A percentile compares a stretch with the other conserved stretches of the same genome.
Conservation (phyloP, 805 yeast genomes). For the Spathaspora arborariae region DNA sequence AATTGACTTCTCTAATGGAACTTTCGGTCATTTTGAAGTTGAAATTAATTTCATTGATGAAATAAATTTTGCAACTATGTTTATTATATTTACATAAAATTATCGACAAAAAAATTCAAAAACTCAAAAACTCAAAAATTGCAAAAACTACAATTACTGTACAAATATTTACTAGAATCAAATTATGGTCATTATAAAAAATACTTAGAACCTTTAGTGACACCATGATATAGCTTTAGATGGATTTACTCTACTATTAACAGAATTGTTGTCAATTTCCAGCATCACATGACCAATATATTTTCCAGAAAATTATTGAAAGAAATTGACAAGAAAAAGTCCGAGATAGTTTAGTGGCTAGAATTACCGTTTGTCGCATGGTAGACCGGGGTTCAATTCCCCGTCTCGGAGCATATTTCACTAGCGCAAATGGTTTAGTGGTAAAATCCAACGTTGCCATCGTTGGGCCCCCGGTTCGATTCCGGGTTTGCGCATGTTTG, state of each 20-base stretch:
- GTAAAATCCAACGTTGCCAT: constrained; percentile 31
- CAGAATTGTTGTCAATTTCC: background rate
- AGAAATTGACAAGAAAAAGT: constrained; percentile 2
- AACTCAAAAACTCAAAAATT: too few relatives aligned
- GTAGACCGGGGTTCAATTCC: constrained; percentile 22
- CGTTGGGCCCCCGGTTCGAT: constrained; percentile 34
- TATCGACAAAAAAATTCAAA: too few relatives aligned
- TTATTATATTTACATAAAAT: too few relatives aligned
- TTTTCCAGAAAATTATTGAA: background rate
- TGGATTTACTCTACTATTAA: background rate
- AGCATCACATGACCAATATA: background rate
- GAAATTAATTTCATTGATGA: too few relatives aligned
- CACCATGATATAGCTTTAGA: too few relatives aligned
- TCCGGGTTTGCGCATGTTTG: constrained; percentile 26
- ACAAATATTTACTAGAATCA: too few relatives aligned
- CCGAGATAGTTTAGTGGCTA: constrained; percentile 21
- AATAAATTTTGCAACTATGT: too few relatives aligned
- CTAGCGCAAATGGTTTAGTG: constrained; percentile 22
- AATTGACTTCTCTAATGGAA: too few relatives aligned
- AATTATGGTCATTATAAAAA: too few relatives aligned
- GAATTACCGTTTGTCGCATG: constrained; percentile 21
- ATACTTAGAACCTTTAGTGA: too few relatives aligned
- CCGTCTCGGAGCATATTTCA: constrained; percentile 16
- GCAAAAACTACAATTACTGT: too few relatives aligned
- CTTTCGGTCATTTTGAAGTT: too few relatives aligned